Base-by-base conservation (phyloP, 148 eudicot species). In the Silene conica region DNA sequence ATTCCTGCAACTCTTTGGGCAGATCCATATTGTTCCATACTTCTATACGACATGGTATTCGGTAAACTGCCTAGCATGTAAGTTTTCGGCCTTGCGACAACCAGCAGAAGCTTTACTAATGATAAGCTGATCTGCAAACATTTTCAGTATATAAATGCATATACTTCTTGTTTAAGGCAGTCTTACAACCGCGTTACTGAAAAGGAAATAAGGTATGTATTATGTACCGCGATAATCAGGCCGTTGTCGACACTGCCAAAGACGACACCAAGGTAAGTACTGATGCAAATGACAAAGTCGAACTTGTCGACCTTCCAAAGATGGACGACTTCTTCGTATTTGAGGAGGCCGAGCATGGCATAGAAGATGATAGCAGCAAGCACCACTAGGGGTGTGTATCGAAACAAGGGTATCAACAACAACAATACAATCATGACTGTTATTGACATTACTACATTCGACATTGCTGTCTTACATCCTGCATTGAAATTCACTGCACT, bases 401-500 rank as follows among this genome's bases (percentile, higher is more conserved):
- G 70, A 70, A 90, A 88, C 23, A 90, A 61, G 3, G 95, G 92
- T 1, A 84, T 88, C 38, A 87, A 77, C 55, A 88, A 73, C 65
- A 87, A 34, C 61, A 88, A 48, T 3, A 89, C 86, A 13, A 90
- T 73, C 88, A 90, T 85, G 56, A 90, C 88, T 28, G 86, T 81
- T 1, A 77, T 73, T 2, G 95, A 83, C 95, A 88, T 88, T 61
- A 88, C 88, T 6, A 90, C 85, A 76, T 90, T 88, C 11, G 95
- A 88, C 54, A 81, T 80, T 46, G 85, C 84, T 4, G 88, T 83
- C 63, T 83, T 75, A 67, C 92, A 88, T 54, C 95, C 92, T 1
- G 95, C 92, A 41, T 86, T 86, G 80, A 80, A 85, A 52, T 90
- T 90, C 74, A 90, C 95, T 21, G 95, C 92, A 5, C 87, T 76